These are phyloP conservation scores for Pelargonium citronellum DNA, from an alignment of 441 rosid genomes.

Conservation along the genomic window DNA sequence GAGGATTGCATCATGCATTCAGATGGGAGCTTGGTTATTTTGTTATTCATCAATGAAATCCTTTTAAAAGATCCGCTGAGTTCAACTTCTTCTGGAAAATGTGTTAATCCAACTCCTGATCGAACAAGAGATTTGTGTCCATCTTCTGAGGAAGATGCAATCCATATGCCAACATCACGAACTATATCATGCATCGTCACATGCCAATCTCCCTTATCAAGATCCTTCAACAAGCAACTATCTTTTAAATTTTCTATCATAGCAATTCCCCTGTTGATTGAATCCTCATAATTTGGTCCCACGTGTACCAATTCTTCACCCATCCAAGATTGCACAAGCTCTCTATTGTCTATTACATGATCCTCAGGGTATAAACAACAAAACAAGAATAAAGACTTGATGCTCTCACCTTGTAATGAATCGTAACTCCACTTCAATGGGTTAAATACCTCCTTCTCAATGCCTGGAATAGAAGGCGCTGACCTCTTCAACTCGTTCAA, in stretches of 20 bases:
- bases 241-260: constrained; percentile 34
- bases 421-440: not conserved
- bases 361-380: constrained; percentile 40
- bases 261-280: constrained; percentile 25
- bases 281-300: constrained; percentile 18
- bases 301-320: constrained; percentile 32
- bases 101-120: constrained; percentile 25
- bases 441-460: not conserved
- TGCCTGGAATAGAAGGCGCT: not conserved
- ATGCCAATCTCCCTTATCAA: constrained; percentile 20
- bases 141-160: constrained; percentile 23
- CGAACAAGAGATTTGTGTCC: constrained; percentile 28
- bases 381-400: constrained; percentile 34
- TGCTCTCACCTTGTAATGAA: not conserved
- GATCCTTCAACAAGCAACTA: constrained; percentile 28
- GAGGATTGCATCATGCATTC: constrained; percentile 12
- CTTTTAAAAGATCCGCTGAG: constrained; percentile 15
- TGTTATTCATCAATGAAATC: constrained; percentile 32
- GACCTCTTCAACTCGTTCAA: constrained; percentile 1
- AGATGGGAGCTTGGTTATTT: not conserved
- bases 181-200: constrained; percentile 41
- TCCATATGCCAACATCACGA: constrained; percentile 38
- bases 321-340: constrained; percentile 29
- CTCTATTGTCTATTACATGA: constrained; percentile 25
- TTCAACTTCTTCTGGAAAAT: constrained; percentile 24